Percentiles rank a stretch among this genome's conserved stretches.
These are phyloP conservation scores for Yamadazyma sp. DNA, from an alignment of 805 yeast species.

Conservation along the genomic window DNA sequence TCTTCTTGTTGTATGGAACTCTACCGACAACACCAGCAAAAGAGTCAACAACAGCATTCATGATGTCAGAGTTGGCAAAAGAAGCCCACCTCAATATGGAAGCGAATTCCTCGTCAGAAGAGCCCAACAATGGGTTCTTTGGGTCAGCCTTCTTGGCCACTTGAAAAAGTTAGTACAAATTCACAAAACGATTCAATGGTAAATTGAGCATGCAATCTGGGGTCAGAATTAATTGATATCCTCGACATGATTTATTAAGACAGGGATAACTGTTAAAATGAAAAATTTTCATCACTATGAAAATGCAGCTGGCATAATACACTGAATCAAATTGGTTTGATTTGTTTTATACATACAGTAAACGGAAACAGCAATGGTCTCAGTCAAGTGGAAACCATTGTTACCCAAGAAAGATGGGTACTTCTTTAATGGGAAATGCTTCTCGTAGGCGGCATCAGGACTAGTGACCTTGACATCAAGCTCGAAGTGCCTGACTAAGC, in stretches of 20 bases:
- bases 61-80: conserved; percentile 66
- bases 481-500: conserved; percentile 56
- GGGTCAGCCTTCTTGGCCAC: conserved; percentile 49
- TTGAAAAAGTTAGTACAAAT: conserved; percentile 26
- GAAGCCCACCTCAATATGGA: conserved; percentile 76
- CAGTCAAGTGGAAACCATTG: conserved; percentile 70
- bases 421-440: conserved; percentile 62
- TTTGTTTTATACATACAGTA: conserved; percentile 51
- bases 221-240: conserved; percentile 49
- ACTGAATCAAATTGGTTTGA: conserved; percentile 3
- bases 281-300: conserved; percentile 53
- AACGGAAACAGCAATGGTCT: conserved; percentile 61
- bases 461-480: conserved; percentile 56
- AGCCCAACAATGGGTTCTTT: conserved; percentile 56
- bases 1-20: conserved; percentile 75
- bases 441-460: conserved; percentile 40
- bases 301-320: conserved; percentile 2
- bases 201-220: background rate
- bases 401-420: conserved; percentile 71
- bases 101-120: conserved; percentile 61
- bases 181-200: too few relatives aligned
- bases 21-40: conserved; percentile 64
- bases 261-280: conserved; percentile 78
- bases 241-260: conserved; percentile 79
- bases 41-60: conserved; percentile 46